Conservation (phyloP, 2,329 filamentous ascomycete genomes). For the Arthrobotrys pseudoclavata region DNA sequence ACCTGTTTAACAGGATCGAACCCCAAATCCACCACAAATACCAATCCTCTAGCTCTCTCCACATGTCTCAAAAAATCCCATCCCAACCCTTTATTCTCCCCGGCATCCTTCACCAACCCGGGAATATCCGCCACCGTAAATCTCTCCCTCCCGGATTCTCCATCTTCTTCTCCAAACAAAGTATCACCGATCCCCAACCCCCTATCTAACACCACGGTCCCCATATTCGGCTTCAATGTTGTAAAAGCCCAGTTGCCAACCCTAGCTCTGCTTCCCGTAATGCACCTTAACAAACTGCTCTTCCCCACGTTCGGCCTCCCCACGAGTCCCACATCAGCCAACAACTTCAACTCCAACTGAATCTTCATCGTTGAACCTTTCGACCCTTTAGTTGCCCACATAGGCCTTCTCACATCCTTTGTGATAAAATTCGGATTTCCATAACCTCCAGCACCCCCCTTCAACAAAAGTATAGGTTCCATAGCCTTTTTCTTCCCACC, state of each 20-base stretch:
- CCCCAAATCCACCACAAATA: slow-evolving; percentile 91
- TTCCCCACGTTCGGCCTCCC: slow-evolving; percentile 97
- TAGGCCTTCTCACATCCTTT: slow-evolving; percentile 79
- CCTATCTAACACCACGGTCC: slow-evolving; percentile 88
- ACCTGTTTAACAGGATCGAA: slow-evolving; percentile 84
- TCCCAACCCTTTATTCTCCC: slow-evolving; percentile 90
- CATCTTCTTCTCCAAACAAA: slow-evolving; percentile 67
- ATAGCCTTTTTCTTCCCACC: slow-evolving; percentile 67
- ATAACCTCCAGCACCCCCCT: slow-evolving; percentile 87
- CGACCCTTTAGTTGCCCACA: slow-evolving; percentile 90
- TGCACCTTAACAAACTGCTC: slow-evolving; percentile 86
- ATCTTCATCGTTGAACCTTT: slow-evolving; percentile 81
- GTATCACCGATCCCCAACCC: slow-evolving; percentile 65
- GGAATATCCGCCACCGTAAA: slow-evolving; percentile 98
- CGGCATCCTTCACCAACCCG: slow-evolving; percentile 90
- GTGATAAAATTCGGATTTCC: slow-evolving; percentile 95
- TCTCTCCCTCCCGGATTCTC: slow-evolving; percentile 72
- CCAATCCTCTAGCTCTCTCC: slow-evolving; percentile 90
- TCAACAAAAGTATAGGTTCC: slow-evolving; percentile 84
- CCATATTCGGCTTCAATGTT: slow-evolving; percentile 93
- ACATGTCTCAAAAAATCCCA: slow-evolving; percentile 94
- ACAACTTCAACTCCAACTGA: slow-evolving; percentile 91
- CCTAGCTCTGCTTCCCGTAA: slow-evolving; percentile 89
- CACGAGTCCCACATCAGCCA: slow-evolving; percentile 94
- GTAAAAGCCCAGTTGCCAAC: slow-evolving; percentile 98